These are phyloP conservation scores for Zizania latifolia DNA, from an alignment of 176 grass and related monocot species.

Conservation along the genomic window DNA sequence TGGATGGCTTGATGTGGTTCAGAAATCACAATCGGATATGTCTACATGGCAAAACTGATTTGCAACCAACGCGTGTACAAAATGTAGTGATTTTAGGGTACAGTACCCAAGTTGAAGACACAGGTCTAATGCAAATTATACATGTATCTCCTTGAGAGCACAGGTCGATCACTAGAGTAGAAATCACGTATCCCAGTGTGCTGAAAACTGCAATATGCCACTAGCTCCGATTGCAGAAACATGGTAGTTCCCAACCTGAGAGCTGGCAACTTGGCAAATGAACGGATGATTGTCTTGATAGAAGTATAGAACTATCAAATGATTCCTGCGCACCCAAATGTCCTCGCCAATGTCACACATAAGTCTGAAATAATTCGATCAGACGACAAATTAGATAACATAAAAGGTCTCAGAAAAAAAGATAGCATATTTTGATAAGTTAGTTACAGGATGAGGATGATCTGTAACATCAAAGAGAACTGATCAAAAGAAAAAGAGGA, in stretches of 20 bases:
- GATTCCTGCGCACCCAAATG: not conserved
- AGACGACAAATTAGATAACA: not conserved
- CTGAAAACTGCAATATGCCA: not conserved
- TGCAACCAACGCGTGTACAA: not conserved
- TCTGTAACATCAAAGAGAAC: not conserved
- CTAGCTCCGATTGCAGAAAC: not conserved
- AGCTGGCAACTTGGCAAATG: not conserved
- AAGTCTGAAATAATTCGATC: constrained; percentile 11
- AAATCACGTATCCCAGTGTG: not conserved
- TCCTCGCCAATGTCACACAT: constrained; percentile 4
- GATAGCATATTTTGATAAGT: not conserved
- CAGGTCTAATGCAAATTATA: too few species aligned
- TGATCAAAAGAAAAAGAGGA: not conserved
- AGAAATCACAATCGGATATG: not conserved
- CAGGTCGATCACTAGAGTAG: not conserved
- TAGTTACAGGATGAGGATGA: not conserved
- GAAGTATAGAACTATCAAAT: not conserved
- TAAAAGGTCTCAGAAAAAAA: too few species aligned
- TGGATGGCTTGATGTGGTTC: not conserved
- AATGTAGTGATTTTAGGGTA: not conserved
- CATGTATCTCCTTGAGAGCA: too few species aligned
- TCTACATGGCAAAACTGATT: not conserved
- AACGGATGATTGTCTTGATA: too few species aligned
- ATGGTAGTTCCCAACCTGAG: not conserved
- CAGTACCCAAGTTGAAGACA: not conserved